These are phyloP conservation scores for Sporobolomyces pararoseus DNA, from an alignment of 768 basidiomycete species.

Conservation along the genomic window DNA sequence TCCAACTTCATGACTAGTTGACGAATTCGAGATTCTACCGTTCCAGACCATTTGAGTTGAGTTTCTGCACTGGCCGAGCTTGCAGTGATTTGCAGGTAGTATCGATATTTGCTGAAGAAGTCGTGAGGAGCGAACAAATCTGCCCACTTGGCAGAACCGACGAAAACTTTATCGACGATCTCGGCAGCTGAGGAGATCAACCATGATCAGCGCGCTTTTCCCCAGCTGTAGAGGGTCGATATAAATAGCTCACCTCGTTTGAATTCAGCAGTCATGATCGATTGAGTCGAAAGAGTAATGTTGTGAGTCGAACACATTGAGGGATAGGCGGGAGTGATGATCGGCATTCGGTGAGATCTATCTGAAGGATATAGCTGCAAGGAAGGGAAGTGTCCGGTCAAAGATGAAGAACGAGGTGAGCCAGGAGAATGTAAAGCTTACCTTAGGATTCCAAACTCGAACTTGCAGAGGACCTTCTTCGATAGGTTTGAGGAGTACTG, in stretches of 20 bases:
- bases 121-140: slow-evolving; percentile 93
- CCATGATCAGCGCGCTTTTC: background rate
- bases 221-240: background rate
- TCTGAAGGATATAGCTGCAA: slow-evolving; percentile 80
- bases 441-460: slow-evolving; percentile 97
- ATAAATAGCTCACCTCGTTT: slow-evolving; percentile 63
- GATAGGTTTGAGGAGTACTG: slow-evolving; percentile 93
- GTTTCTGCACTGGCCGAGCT: slow-evolving; percentile 77
- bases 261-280: slow-evolving; percentile 93
- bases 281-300: slow-evolving; percentile 88
- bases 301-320: slow-evolving; percentile 99
- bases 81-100: slow-evolving; percentile 93
- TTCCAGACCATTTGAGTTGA: slow-evolving; percentile 96
- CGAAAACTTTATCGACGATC: slow-evolving; percentile 78
- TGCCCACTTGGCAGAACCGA: slow-evolving; percentile 77
- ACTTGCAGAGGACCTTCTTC: slow-evolving; percentile 90
- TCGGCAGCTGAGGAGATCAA: slow-evolving; percentile 63
- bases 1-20: slow-evolving; percentile 98
- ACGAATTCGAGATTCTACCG: slow-evolving; percentile 94
- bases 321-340: slow-evolving; percentile 98
- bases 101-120: slow-evolving; percentile 93
- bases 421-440: slow-evolving; percentile 46
- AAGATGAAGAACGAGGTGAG: too few species aligned
- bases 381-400: background rate
- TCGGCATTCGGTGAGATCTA: slow-evolving; percentile 95